Evolutionary conservation across 768 basidiomycete genomes (phyloP).

Genomic region (Vararia minispora): DNA sequence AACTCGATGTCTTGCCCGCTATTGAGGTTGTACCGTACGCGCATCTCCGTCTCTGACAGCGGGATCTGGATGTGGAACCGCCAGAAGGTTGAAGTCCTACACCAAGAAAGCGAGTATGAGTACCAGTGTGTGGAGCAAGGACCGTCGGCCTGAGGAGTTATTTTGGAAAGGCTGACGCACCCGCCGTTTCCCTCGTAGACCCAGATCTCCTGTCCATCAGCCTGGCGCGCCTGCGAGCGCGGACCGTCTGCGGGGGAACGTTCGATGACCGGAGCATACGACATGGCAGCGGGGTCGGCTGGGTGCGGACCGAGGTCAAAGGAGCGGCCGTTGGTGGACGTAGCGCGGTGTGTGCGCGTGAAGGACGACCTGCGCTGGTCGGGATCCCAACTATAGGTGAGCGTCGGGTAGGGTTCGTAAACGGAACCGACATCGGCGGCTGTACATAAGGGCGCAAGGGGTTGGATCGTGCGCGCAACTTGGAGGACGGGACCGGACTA

Average conservation of each 20-base stretch:
- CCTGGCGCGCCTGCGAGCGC: constrained; percentile 29
- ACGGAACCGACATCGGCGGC: constrained; percentile 71
- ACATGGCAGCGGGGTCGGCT: constrained; percentile 52
- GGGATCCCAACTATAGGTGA: constrained; percentile 71
- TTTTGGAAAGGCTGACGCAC: constrained; percentile 19
- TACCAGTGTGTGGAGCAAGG: too few relatives aligned
- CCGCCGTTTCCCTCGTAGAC: constrained; percentile 49
- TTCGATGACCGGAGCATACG: constrained; percentile 16
- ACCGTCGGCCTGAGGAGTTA: too few relatives aligned
- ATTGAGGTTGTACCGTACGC: constrained; percentile 75
- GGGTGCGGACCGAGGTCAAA: constrained; percentile 64
- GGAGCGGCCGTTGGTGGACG: constrained; percentile 19
- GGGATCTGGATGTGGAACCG: constrained; percentile 83
- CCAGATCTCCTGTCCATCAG: constrained; percentile 60
- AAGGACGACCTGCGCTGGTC: constrained; percentile 21
- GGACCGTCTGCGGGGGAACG: constrained; percentile 8
- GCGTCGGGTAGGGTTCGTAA: constrained; percentile 61
- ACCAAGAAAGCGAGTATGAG: not conserved
- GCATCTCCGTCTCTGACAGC: constrained; percentile 58
- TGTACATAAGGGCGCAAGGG: constrained; percentile 18
- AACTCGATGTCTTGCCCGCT: constrained; percentile 68
- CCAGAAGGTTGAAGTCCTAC: constrained; percentile 88
- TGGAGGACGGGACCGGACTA: constrained; percentile 15
- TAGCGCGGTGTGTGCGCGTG: constrained; percentile 4
- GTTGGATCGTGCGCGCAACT: not conserved